Conservation (phyloP, 208 protist species). For the Angomonas desouzai region DNA sequence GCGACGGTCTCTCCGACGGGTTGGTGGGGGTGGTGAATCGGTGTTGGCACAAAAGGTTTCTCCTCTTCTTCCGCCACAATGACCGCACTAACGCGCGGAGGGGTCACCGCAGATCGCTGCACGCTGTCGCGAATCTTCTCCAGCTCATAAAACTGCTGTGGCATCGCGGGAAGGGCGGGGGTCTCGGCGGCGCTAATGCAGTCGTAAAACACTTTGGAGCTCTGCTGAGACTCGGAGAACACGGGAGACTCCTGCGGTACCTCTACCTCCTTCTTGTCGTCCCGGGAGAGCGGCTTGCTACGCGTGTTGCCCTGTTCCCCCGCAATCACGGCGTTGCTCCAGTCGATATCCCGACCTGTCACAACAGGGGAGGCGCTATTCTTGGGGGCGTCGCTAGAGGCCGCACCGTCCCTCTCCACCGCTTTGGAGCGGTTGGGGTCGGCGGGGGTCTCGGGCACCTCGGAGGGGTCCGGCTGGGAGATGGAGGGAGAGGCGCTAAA, state of each 20-base stretch:
- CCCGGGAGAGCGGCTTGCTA: background rate
- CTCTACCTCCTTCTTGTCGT: background rate
- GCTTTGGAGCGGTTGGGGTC: background rate
- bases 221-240: background rate
- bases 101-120: background rate
- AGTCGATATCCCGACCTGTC: background rate
- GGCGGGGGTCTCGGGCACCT: background rate
- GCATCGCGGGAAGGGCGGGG: slow-evolving; percentile 18
- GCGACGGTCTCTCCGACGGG: slow-evolving; percentile 18
- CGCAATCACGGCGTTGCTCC: background rate
- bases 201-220: slow-evolving; percentile 15
- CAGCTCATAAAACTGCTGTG: slow-evolving; percentile 35
- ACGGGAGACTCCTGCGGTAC: background rate
- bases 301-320: background rate
- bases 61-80: slow-evolving; percentile 1
- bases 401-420: background rate
- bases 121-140: slow-evolving; percentile 13
- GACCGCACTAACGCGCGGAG: background rate
- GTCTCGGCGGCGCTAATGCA: background rate
- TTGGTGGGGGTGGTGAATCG: slow-evolving; percentile 34
- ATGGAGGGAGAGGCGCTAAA: background rate
- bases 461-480: background rate
- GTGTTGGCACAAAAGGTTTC: slow-evolving; percentile 8
- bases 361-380: background rate
- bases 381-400: background rate